phyloP scores from a whole-genome alignment of 257 asterid species.

The Anisodus acutangulus region DNA sequence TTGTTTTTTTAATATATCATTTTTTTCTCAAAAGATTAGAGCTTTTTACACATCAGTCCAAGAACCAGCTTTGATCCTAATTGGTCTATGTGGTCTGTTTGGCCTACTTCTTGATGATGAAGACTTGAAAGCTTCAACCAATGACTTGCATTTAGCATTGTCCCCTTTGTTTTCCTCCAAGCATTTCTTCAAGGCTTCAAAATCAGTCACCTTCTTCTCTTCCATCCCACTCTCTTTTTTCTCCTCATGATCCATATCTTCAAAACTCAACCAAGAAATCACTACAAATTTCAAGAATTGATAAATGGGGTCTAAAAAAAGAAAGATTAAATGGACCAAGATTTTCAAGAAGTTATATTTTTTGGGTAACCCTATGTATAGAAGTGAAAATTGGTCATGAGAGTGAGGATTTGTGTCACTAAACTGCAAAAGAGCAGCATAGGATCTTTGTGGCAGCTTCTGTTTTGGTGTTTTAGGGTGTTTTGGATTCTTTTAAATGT shows the following conservation, averaged over 20 bases:
- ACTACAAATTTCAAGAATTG: neutral
- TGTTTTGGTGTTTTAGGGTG: neutral
- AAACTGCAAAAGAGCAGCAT: neutral
- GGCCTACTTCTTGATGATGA: constrained; percentile 28
- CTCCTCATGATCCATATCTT: constrained; percentile 23
- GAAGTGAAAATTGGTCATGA: neutral
- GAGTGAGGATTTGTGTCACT: neutral
- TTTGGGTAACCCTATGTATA: neutral
- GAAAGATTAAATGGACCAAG: too few species aligned
- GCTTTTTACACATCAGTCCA: constrained; percentile 41
- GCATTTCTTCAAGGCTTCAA: constrained; percentile 46
- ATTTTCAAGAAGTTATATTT: too few species aligned
- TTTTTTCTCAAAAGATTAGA: neutral
- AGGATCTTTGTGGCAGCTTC: constrained; percentile 6
- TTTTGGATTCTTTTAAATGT: neutral
- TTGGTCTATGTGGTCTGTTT: neutral
- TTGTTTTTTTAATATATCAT: neutral
- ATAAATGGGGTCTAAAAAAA: neutral
- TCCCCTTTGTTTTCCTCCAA: constrained; percentile 48
- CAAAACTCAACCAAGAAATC: neutral
- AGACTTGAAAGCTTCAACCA: constrained; percentile 42
- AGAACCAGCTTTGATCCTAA: constrained; percentile 35
- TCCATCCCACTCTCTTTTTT: neutral
- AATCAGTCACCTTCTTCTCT: constrained; percentile 37
- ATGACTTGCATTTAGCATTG: constrained; percentile 40